Evolutionary conservation across 257 asterid species (phyloP).

Genomic region (Euphrasia confusa): DNA sequence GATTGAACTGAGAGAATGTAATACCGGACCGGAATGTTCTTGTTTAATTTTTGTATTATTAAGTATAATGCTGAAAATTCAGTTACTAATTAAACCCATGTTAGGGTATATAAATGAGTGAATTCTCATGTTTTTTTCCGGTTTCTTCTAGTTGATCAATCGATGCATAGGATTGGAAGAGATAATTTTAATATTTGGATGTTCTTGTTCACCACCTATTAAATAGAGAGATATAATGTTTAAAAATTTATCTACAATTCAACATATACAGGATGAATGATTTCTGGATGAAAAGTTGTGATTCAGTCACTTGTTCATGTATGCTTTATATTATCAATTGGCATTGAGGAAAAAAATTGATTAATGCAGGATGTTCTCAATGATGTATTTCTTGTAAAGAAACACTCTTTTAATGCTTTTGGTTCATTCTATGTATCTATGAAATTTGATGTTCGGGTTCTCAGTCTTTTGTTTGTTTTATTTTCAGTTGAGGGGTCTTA

Average conservation of each 20-base stretch:
- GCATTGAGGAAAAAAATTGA: no score
- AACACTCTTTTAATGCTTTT: not conserved
- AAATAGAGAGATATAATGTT: slow-evolving; percentile 5
- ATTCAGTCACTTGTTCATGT: not conserved
- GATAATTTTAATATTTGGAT: not conserved
- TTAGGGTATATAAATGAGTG: not conserved
- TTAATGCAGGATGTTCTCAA: no score
- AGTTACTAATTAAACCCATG: not conserved
- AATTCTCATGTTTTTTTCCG: not conserved
- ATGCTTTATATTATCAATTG: not conserved
- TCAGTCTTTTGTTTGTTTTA: slow-evolving; percentile 16
- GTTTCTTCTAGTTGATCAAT: not conserved
- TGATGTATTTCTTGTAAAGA: not conserved
- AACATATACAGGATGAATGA: not conserved
- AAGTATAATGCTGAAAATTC: not conserved
- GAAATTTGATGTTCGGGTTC: not conserved
- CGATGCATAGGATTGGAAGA: not conserved
- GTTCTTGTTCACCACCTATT: slow-evolving; percentile 4
- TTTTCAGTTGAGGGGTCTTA: slow-evolving; percentile 75
- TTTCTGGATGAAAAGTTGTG: not conserved
- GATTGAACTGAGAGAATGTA: not conserved
- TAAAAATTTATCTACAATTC: not conserved
- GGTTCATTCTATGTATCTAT: slow-evolving; percentile 11
- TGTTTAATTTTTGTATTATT: not conserved
- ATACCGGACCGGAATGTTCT: not conserved